Conservation (phyloP, 495 filamentous ascomycete species). For the Parathielavia appendiculata region DNA sequence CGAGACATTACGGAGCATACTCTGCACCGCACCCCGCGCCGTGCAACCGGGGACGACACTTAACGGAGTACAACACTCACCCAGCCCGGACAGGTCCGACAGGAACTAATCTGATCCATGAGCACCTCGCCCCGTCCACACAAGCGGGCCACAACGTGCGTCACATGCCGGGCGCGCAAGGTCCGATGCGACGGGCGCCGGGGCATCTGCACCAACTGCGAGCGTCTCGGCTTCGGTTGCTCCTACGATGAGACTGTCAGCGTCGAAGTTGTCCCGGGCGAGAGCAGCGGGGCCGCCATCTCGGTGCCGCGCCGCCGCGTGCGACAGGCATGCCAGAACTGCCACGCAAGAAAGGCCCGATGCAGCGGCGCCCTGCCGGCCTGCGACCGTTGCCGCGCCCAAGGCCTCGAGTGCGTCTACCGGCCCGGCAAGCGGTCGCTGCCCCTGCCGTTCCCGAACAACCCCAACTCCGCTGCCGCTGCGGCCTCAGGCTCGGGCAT, state of each 20-base stretch:
- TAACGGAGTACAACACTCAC: no score
- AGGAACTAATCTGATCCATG: slow-evolving; percentile 12
- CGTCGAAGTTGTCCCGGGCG: slow-evolving; percentile 29
- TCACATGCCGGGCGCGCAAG: slow-evolving; percentile 47
- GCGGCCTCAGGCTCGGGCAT: slow-evolving; percentile 6
- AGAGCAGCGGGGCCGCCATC: slow-evolving; percentile 27
- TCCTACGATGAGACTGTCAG: slow-evolving; percentile 41
- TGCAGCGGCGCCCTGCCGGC: slow-evolving; percentile 46
- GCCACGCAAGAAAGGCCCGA: slow-evolving; percentile 45
- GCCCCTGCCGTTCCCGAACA: slow-evolving; percentile 6
- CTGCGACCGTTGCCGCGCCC: slow-evolving; percentile 44
- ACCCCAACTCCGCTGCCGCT: background rate
- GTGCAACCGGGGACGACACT: no score
- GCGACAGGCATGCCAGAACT: slow-evolving; percentile 45
- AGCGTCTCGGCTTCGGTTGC: slow-evolving; percentile 46
- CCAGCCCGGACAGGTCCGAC: background rate
- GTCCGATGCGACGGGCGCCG: slow-evolving; percentile 47
- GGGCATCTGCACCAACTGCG: slow-evolving; percentile 44
- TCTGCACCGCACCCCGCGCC: no score
- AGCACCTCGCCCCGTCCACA: slow-evolving; percentile 29
- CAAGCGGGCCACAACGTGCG: slow-evolving; percentile 37
- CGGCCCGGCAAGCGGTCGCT: slow-evolving; percentile 42
- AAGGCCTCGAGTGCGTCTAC: slow-evolving; percentile 47
- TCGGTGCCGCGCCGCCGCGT: slow-evolving; percentile 45
- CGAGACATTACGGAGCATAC: no score